Percentiles rank a stretch among this genome's conserved stretches.
Conservation (phyloP, 2,329 filamentous ascomycete genomes). For the Xylaria multiplex region DNA sequence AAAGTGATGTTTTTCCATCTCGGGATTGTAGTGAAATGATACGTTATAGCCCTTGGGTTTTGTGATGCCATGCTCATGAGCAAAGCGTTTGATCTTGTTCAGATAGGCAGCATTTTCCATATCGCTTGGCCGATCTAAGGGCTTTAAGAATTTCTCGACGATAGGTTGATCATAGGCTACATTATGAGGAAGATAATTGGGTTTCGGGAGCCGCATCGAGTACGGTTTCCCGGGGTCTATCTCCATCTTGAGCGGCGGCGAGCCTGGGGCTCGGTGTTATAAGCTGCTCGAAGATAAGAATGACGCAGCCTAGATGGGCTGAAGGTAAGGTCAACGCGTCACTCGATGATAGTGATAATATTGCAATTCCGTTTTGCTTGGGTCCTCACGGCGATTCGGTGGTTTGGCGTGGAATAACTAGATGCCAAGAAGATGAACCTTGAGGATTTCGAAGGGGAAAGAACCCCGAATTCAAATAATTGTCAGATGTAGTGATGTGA, state of each 20-base stretch:
- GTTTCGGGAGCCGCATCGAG: slow-evolving; percentile 64
- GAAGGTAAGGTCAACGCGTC: background rate
- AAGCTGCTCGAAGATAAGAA: background rate
- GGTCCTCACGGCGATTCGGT: background rate
- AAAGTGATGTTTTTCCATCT: slow-evolving; percentile 97
- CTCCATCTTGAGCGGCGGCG: slow-evolving; percentile 49
- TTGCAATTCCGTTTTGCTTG: background rate
- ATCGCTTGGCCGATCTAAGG: slow-evolving; percentile 62
- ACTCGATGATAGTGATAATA: background rate
- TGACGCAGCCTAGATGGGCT: background rate
- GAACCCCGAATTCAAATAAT: background rate
- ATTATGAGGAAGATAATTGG: slow-evolving; percentile 69
- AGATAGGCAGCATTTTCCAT: slow-evolving; percentile 67
- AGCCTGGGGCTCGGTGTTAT: background rate
- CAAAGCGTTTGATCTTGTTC: slow-evolving; percentile 66
- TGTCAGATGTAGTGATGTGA: background rate
- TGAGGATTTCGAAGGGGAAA: background rate
- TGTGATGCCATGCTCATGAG: slow-evolving; percentile 74
- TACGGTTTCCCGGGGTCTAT: slow-evolving; percentile 56
- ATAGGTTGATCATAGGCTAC: slow-evolving; percentile 60
- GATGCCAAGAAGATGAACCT: background rate
- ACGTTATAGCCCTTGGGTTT: slow-evolving; percentile 88
- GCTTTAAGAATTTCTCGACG: slow-evolving; percentile 62
- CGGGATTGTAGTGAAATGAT: slow-evolving; percentile 93
- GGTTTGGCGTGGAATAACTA: background rate